phyloP scores from a whole-genome alignment of 169 alveolate species.

The Cryptosporidium meleagridis region DNA sequence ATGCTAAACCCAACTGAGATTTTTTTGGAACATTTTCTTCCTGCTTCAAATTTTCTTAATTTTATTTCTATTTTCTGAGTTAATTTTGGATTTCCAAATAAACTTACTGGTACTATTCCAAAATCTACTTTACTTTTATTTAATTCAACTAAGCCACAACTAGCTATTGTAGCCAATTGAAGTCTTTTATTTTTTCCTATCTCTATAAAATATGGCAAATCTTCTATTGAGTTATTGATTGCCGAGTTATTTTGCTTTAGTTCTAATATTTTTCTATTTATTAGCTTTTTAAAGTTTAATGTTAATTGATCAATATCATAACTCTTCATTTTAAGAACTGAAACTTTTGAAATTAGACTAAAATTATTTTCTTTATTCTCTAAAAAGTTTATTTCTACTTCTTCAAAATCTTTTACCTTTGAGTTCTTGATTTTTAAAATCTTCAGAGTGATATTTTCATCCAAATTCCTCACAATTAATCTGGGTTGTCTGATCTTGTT shows the following conservation, averaged over 20 bases:
- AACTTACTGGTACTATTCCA: constrained; percentile 51
- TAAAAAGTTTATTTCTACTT: not conserved
- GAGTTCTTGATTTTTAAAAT: not conserved
- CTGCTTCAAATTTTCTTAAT: not conserved
- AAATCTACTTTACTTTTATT: constrained; percentile 3
- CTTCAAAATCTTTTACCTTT: not conserved
- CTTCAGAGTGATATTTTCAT: not conserved
- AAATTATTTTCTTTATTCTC: not conserved
- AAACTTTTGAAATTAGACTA: not conserved
- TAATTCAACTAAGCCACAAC: constrained; percentile 18
- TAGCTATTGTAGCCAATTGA: constrained; percentile 2
- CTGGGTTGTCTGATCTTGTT: not conserved
- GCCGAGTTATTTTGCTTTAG: not conserved
- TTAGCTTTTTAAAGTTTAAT: not conserved
- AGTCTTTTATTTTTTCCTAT: not conserved
- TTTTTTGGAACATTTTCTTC: not conserved
- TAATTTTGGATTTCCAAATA: not conserved
- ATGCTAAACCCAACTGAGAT: not conserved
- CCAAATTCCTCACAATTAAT: not conserved
- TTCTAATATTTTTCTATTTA: not conserved
- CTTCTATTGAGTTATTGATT: not conserved
- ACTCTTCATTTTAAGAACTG: not conserved
- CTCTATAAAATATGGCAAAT: constrained; percentile 18
- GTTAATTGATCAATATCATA: not conserved
- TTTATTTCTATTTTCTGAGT: not conserved